Evolutionary conservation across 2,329 filamentous ascomycete species (phyloP).

Genomic region (Stachybotrys chlorohalonatus): DNA sequence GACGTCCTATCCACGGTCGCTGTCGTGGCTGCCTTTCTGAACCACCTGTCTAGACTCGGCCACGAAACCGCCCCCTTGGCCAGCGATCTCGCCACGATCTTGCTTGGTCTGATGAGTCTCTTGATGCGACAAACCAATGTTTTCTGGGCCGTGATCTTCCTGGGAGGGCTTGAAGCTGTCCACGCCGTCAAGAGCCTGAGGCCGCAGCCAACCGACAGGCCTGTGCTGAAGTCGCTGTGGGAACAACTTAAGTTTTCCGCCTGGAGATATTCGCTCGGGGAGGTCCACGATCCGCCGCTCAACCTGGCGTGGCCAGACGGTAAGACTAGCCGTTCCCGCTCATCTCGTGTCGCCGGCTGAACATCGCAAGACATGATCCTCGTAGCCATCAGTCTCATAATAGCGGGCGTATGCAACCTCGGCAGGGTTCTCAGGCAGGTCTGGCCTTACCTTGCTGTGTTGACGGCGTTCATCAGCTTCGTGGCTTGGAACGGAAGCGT

Average conservation of each 20-base stretch:
- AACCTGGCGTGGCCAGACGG: conserved; percentile 39
- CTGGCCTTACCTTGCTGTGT: conserved; percentile 53
- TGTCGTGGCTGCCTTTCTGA: conserved; percentile 61
- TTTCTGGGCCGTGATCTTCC: conserved; percentile 82
- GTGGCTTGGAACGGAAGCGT: conserved; percentile 84
- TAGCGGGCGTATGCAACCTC: conserved; percentile 46
- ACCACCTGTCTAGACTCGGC: conserved; percentile 38
- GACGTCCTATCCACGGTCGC: conserved; percentile 74
- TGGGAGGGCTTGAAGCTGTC: conserved; percentile 52
- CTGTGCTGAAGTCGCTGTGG: conserved; percentile 18
- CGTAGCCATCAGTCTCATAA: conserved; percentile 52
- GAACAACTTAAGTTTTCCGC: conserved; percentile 28
- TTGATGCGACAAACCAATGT: conserved; percentile 90
- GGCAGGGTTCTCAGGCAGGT: conserved; percentile 34
- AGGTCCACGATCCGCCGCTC: conserved; percentile 46
- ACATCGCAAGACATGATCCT: conserved; percentile 38
- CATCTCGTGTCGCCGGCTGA: conserved; percentile 6
- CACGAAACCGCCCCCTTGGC: conserved; percentile 17
- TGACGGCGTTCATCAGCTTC: conserved; percentile 63
- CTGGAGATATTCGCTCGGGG: conserved; percentile 37
- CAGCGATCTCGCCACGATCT: conserved; percentile 35
- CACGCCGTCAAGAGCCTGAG: conserved; percentile 38
- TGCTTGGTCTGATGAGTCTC: conserved; percentile 57
- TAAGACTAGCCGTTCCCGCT: conserved; percentile 17
- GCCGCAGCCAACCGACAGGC: conserved; percentile 19